phyloP scores from a whole-genome alignment of 1,284 basidiomycete genomes.

The Sporisorium exsertum region DNA sequence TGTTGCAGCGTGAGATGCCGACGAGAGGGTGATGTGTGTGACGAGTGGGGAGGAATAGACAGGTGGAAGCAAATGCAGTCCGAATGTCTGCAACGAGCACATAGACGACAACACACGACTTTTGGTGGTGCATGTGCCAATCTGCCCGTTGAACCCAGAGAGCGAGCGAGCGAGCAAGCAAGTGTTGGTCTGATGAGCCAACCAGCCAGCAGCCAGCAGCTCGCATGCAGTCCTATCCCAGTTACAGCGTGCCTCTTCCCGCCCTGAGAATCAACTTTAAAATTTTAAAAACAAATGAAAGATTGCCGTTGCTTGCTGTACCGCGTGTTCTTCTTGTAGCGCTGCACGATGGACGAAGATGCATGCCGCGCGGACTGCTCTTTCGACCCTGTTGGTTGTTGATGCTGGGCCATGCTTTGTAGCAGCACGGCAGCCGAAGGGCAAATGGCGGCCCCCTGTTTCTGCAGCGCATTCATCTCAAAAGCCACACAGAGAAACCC shows the following conservation, averaged over 20 bases:
- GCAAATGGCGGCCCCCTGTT: too few relatives aligned
- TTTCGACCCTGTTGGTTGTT: neutral
- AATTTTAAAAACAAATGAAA: neutral
- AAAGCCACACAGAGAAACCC: neutral
- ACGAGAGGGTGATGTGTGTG: too few relatives aligned
- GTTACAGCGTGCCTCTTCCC: neutral
- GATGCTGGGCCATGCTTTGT: neutral
- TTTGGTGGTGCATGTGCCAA: neutral
- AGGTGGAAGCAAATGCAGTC: neutral
- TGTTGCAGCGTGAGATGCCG: too few relatives aligned
- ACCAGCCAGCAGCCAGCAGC: neutral
- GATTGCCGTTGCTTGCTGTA: neutral
- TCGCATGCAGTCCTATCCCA: neutral
- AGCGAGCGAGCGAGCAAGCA: too few relatives aligned
- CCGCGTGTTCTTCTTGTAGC: too few relatives aligned
- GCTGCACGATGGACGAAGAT: neutral
- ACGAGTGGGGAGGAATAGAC: too few relatives aligned
- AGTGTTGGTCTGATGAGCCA: slow-evolving; percentile 2
- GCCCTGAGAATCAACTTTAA: neutral
- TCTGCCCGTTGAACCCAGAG: neutral
- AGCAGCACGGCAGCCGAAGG: neutral
- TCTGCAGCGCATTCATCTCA: neutral
- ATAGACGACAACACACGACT: neutral
- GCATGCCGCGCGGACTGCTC: neutral
- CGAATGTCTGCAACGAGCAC: neutral